Evolutionary conservation across 2,329 filamentous ascomycete species (phyloP), one percentile per base, ranked within the genome.

Genomic region (Aspergillus brunneoviolaceus): DNA sequence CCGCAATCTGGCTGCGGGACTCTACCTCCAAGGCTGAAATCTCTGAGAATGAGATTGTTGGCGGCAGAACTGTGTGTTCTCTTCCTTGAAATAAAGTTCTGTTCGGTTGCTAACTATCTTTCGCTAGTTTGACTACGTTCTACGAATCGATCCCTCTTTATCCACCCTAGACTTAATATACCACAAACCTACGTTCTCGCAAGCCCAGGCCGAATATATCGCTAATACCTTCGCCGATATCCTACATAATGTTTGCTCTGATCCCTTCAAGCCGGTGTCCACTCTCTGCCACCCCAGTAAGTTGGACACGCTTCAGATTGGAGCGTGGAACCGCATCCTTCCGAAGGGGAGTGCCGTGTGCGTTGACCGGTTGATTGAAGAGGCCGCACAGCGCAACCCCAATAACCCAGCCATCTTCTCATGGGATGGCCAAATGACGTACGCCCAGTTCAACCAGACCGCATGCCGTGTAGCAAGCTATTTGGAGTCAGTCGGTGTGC

Each of bases 371-470:
- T n/a, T 63, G 48, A 60, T 61, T 25, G 62, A 61, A 35, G 49
- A 58, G 3, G 29, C 50, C 7, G 61, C 59, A 10, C 29, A 45
- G 21, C 27, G 48, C 19, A 47, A 53, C 23, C 61, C 61, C 2
- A 49, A 61, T 23, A 45, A 39, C 4, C 53, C 53, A 2, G 59
- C 62, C 2, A 23, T 63, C n/a, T 39, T 33, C 9, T 55, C 54
- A 1, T 63, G 62, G 59, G 62, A 63, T n/a, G 60, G 60, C 3
- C 25, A 59, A 4, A 49, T 64, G 57, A 58, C 57, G 49, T 64
- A 60, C 25, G 19, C 50, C 12, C 42, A 62, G 19, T 57, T 60
- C 39, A 58, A 64, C 27, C 31, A 62, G 29, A 47, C 51, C 10
- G 55, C 60, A 5, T 35, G 21, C 49, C 55, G 51, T 29, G 5